These are phyloP conservation scores for Arachis monticola DNA, from an alignment of 331 rosid genomes.

Conservation along the genomic window DNA sequence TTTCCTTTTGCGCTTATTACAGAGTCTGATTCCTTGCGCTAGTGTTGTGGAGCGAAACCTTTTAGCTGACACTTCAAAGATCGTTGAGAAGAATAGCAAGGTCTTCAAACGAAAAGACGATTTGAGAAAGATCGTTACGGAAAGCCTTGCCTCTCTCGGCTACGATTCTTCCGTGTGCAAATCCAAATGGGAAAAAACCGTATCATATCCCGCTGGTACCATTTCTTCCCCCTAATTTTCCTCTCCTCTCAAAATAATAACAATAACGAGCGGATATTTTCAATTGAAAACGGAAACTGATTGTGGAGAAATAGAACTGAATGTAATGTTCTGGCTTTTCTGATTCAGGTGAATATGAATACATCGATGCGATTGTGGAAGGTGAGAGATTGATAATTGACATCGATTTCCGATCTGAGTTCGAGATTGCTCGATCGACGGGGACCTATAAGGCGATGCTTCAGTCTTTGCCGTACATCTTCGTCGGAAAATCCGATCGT, in stretches of 20 bases:
- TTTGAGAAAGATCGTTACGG: slow-evolving; percentile 67
- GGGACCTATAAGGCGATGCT: slow-evolving; percentile 83
- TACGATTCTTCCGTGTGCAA: slow-evolving; percentile 81
- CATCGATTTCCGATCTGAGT: slow-evolving; percentile 91
- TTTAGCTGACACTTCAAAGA: slow-evolving; percentile 77
- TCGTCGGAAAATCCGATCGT: slow-evolving; percentile 87
- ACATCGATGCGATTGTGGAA: slow-evolving; percentile 73
- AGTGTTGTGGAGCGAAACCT: slow-evolving; percentile 82
- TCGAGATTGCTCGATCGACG: slow-evolving; percentile 91
- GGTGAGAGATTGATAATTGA: slow-evolving; percentile 80
- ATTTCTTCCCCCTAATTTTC: background rate
- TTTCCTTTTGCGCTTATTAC: slow-evolving; percentile 3
- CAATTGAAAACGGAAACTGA: background rate
- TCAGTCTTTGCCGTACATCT: slow-evolving; percentile 80
- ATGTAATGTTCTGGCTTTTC: slow-evolving; percentile 23
- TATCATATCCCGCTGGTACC: slow-evolving; percentile 62
- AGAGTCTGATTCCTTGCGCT: slow-evolving; percentile 76
- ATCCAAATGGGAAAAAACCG: slow-evolving; percentile 85
- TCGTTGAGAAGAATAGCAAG: slow-evolving; percentile 74
- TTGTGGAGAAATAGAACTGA: background rate
- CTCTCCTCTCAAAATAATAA: too few species aligned
- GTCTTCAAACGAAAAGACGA: slow-evolving; percentile 67
- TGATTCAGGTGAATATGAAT: slow-evolving; percentile 86
- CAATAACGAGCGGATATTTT: background rate
- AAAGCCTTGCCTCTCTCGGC: slow-evolving; percentile 71